Percentiles rank a stretch among this genome's conserved stretches.
phyloP scores from a whole-genome alignment of 805 yeast species.

The Wickerhamomyces hampshirensis region DNA sequence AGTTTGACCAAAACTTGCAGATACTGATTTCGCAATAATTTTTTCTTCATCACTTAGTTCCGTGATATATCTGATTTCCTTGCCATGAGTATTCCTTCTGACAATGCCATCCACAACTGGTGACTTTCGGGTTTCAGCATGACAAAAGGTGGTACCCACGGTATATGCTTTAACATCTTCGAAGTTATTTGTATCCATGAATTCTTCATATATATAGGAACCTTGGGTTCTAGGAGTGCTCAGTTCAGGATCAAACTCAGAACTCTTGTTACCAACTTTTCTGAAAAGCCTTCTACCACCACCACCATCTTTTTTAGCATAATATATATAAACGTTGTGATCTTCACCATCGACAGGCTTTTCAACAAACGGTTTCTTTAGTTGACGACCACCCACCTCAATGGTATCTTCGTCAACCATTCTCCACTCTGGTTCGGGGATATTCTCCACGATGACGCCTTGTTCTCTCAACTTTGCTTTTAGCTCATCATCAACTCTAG shows the following conservation, averaged over 20 bases:
- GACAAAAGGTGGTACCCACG: conserved; percentile 86
- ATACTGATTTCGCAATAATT: conserved; percentile 73
- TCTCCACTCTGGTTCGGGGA: conserved; percentile 70
- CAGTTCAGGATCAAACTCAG: conserved; percentile 87
- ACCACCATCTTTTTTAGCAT: conserved; percentile 85
- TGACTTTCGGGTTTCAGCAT: conserved; percentile 96
- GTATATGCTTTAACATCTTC: conserved; percentile 99
- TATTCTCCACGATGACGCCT: conserved; percentile 44
- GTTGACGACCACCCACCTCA: conserved; percentile 62
- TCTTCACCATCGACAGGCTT: conserved; percentile 99
- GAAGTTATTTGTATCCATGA: conserved; percentile 96
- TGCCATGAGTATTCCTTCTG: conserved; percentile 94
- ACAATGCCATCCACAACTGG: conserved; percentile 99
- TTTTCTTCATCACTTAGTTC: conserved; percentile 71
- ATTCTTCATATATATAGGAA: conserved; percentile 85
- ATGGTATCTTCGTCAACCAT: conserved; percentile 88
- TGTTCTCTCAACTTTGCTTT: conserved; percentile 51
- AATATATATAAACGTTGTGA: conserved; percentile 92
- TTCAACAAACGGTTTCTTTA: conserved; percentile 92
- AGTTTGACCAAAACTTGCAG: conserved; percentile 78
- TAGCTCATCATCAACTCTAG: conserved; percentile 69
- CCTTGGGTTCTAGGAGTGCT: conserved; percentile 79
- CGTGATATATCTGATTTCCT: conserved; percentile 89
- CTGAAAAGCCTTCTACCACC: conserved; percentile 95
- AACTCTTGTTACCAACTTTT: conserved; percentile 94